phyloP scores from a whole-genome alignment of 176 grass and related monocot genomes.

The Echinochloa phyllopogon region DNA sequence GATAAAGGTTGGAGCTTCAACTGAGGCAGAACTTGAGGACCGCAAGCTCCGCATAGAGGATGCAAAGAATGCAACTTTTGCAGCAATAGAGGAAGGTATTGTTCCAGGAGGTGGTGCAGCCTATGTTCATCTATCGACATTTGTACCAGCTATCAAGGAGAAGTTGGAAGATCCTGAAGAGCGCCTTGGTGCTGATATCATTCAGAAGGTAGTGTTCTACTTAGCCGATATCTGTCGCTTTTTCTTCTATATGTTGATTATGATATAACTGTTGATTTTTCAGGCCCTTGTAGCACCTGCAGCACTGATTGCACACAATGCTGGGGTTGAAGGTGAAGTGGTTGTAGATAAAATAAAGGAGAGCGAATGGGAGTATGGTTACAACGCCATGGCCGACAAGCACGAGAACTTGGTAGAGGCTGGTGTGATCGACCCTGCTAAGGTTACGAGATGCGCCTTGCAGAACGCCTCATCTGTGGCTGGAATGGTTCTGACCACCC shows the following conservation, averaged over 20 bases:
- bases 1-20: conserved; percentile 90
- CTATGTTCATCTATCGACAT: conserved; percentile 81
- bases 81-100: conserved; percentile 93
- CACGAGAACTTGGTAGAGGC: conserved; percentile 86
- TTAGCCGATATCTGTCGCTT: background rate
- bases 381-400: conserved; percentile 85
- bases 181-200: conserved; percentile 87
- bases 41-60: conserved; percentile 93
- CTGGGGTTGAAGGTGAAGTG: conserved; percentile 88
- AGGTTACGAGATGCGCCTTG: conserved; percentile 81
- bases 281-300: conserved; percentile 80
- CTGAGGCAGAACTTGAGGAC: conserved; percentile 91
- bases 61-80: conserved; percentile 94
- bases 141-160: conserved; percentile 78
- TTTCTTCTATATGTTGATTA: background rate
- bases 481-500: conserved; percentile 89
- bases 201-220: conserved; percentile 73
- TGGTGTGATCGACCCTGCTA: conserved; percentile 86
- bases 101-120: conserved; percentile 92
- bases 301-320: conserved; percentile 80
- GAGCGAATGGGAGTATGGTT: conserved; percentile 82
- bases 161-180: conserved; percentile 86
- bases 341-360: conserved; percentile 81
- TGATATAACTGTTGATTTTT: background rate
- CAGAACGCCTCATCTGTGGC: conserved; percentile 76